Evolutionary conservation across 129 eudicot species (phyloP).

Genomic region (Saussurea involucrata): DNA sequence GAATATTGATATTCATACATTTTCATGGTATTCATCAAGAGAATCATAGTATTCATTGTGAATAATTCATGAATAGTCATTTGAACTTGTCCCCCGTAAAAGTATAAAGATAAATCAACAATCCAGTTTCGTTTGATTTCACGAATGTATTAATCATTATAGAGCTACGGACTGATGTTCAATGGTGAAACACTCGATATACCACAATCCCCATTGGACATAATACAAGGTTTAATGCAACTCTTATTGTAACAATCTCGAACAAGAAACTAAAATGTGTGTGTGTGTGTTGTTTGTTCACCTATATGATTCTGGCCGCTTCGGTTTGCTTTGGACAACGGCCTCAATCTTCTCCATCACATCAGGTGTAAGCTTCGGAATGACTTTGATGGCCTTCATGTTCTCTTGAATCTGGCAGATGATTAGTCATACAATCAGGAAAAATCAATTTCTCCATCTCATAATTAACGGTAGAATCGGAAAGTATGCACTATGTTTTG

Average conservation of each 20-base stretch:
- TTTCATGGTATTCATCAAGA: background rate
- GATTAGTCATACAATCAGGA: background rate
- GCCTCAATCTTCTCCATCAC: conserved; percentile 85
- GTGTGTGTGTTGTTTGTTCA: conserved; percentile 28
- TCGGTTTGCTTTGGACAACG: conserved; percentile 76
- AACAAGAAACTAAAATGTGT: background rate
- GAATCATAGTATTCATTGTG: background rate
- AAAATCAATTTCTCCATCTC: background rate
- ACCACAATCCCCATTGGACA: conserved; percentile 31
- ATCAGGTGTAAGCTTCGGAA: conserved; percentile 71
- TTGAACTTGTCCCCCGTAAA: background rate
- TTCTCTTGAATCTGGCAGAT: conserved; percentile 64
- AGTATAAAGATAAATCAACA: background rate
- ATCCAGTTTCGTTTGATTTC: background rate
- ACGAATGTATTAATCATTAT: background rate
- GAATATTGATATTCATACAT: background rate
- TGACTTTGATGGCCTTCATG: conserved; percentile 87
- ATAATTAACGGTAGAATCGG: background rate
- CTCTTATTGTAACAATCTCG: conserved; percentile 12
- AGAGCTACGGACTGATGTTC: conserved; percentile 2
- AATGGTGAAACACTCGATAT: conserved; percentile 3
- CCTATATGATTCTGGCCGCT: conserved; percentile 73
- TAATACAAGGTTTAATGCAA: background rate
- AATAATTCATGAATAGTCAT: background rate
- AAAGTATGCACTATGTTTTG: background rate